Base-by-base conservation (phyloP, 1,284 basidiomycete species). In the Cryptococcus sp. region DNA sequence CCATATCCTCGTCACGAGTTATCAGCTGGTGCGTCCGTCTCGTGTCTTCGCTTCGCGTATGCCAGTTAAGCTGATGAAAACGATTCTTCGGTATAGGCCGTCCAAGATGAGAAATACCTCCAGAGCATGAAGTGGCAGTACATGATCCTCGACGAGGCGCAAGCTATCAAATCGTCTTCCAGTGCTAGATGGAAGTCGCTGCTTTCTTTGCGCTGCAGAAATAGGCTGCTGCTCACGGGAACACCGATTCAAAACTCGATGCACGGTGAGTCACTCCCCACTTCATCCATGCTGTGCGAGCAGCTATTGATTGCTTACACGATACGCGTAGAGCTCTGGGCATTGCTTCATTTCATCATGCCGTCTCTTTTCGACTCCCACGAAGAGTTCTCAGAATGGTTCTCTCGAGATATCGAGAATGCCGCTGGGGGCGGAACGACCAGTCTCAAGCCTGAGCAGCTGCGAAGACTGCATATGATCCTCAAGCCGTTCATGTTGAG, bases 331-430 rank as follows among this genome's bases (percentile, higher is more conserved):
- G 96, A 99, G 79, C 83, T 99, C n/a, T 99, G 96, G 96, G 96
- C 96, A 1, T 82, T 99, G 58, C 83, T 99, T 50, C 96, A 99
- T 78, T 99, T 99, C 81, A 99, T 99, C 81, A 99, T 99, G 96
- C 96, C 96, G 1, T 94, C 90, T 73, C 82, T 99, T 54, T 99
- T 99, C 79, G 96, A 99, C 78, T 98, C 94, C 39, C 95, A 99
- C 73, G 94, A 99, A 73, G 96, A 99, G 80, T 99, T 99, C 82
- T 93, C 91, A 75, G 96, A 99, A 78, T 99, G 96, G 96, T 99
- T 99, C 81, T 97, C 95, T 23, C 98, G 98, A 78, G 96, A 99
- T 73, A 98, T 99, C 58, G 96, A 99, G 81, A 94, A 90, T 74
- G 91, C 91, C 19, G 93, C 82, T 83, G 92, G 92, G 67, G 90